Base-by-base conservation (phyloP, 495 filamentous ascomycete genomes). In the Aspergillus haitiensis region DNA sequence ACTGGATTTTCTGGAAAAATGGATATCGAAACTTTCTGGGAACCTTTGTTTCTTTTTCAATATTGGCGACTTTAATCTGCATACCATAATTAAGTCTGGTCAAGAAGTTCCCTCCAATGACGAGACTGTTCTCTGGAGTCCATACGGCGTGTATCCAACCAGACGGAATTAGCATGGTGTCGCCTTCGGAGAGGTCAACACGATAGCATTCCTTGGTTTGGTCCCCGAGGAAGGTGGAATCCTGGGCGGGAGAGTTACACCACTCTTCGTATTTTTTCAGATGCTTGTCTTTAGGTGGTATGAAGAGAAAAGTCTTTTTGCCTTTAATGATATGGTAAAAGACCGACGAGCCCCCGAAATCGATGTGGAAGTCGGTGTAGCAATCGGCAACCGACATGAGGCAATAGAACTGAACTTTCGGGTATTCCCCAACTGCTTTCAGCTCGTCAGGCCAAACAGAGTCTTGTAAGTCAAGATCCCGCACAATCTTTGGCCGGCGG, bases 101-200 rank as follows among this genome's bases (percentile, higher is more conserved):
- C 34, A 91, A 74, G 61, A 90, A 91, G 68, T 91, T 91, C 27
- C 88, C 88, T 21, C 88, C 88, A 56, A 91, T 89, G 15, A 91
- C 88, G 47, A 91, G 67, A 63, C 86, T 90, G 66, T 90, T 85
- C 60, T 87, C 81, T 2, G 88, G 88, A 13, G 88, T 91, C 86
- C 89, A 91, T 7, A 91, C 88, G 12, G 88, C 88, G 66, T 91
- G 88, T 54, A 91, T 91, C 88, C 88, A 91, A 10, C 88, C 88
- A 11, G 88, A 88, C 6, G 88, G 88, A 57, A 91, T 91, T 40
- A 91, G 72, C 84, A 91, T 89, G 5, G 88, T 91, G 66, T 91
- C 88, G 9, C 88, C 88, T 63, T 87, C 85, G 15, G 76, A 81
- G 7, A 91, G 82, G 62, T 89, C 87, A 45, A 91, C 85, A 32